Base-by-base conservation (phyloP, 108 stramenopile genomes). In the Pseudonitzschia delicatissima region DNA sequence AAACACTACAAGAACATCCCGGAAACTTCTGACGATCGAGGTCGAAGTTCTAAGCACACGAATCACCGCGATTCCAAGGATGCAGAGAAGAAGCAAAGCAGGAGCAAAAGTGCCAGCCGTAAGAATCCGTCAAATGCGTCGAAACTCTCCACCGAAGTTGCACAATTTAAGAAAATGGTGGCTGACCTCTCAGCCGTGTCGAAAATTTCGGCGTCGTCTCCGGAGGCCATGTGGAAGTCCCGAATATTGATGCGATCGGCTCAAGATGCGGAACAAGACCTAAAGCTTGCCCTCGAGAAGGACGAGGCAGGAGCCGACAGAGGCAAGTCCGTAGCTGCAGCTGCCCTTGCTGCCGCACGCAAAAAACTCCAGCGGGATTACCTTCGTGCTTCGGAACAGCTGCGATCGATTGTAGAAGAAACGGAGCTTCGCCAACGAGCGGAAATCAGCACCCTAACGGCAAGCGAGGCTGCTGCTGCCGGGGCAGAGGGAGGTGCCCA, bases 361-460 rank as follows among this genome's bases (percentile, higher is more conserved):
- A 47, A 65, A 25, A 80, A 74, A 51, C 45, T 74, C 51, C 57
- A 45, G 4, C 68, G 78, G 7, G 78, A 80, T 62, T 80, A 49
- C 40, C 47, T 29, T 26, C 68, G 78, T 4, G 64, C 57, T 20
- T 65, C 69, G 33, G 48, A 74, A 18, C 31, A 65, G 9, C 44
- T 80, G 15, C 50, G 27, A 13, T n/a, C 45, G 51, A 40, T 60
- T 5, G 35, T 73, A 40, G 12, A 18, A 23, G 18, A 13, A 13
- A 51, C 48, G 27, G 52, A 66, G 15, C 60, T 27, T 47, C 39
- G 37, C 45, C 78, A 79, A 55, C 42, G 37, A 13, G 78, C 66
- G 3, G 73, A 74, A 51, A 51, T 80, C 0, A 69, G 74, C 20
- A 26, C 64, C n/a, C 33, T 75, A 18, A 48, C 55, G 5, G 3